Percentiles rank a stretch among this genome's conserved stretches.
phyloP scores from a whole-genome alignment of 192 early-diverging fungal genomes.

The Backusella liffmaniae region DNA sequence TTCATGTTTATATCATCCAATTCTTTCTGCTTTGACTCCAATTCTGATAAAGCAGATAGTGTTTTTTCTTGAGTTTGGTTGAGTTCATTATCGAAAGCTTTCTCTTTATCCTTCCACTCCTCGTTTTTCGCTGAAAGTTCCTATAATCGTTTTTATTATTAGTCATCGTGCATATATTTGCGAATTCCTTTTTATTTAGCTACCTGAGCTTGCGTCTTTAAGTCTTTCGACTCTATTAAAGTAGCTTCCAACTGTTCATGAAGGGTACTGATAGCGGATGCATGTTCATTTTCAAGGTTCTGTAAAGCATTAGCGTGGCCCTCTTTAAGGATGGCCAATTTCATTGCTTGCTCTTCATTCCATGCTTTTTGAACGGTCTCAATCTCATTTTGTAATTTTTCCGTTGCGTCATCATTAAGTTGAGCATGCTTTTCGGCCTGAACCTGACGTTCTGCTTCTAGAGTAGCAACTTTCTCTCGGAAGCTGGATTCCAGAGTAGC shows the following conservation, averaged over 20 bases:
- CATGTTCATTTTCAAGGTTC: constrained; percentile 7
- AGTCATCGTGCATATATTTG: background rate
- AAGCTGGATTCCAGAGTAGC: background rate
- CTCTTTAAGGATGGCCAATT: background rate
- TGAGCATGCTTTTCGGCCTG: background rate
- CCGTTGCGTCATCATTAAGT: constrained; percentile 6
- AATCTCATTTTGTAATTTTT: constrained; percentile 11
- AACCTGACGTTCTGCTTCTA: constrained; percentile 3
- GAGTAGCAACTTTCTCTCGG: background rate
- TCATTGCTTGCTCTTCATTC: constrained; percentile 5
- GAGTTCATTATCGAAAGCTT: background rate
- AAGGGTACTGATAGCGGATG: background rate
- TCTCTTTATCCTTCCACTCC: background rate
- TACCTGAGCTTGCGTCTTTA: background rate
- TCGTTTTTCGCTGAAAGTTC: background rate
- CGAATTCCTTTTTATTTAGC: background rate
- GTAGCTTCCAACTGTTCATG: background rate
- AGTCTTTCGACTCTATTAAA: background rate
- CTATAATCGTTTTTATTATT: background rate
- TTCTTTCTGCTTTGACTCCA: background rate
- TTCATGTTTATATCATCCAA: background rate
- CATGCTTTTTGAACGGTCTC: constrained; percentile 14
- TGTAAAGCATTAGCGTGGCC: background rate
- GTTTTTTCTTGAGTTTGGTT: background rate
- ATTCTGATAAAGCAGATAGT: background rate